These are phyloP conservation scores for Periconia sp. DNA, from an alignment of 2,329 filamentous ascomycete species.

Conservation along the genomic window DNA sequence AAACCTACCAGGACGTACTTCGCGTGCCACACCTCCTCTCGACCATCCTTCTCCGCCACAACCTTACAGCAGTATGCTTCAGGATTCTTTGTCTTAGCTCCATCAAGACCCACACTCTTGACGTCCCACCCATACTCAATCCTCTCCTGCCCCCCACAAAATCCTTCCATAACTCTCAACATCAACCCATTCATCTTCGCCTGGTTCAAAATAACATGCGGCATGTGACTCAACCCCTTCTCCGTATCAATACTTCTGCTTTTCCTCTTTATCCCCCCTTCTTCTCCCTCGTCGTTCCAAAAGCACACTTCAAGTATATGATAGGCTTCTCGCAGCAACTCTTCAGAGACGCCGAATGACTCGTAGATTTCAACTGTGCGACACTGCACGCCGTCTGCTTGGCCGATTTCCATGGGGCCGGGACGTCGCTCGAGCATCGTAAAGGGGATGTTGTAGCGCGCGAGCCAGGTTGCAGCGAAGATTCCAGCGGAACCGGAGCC, in stretches of 20 bases:
- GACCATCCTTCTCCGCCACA: slow-evolving; percentile 36
- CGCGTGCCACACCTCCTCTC: slow-evolving; percentile 38
- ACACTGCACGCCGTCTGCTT: slow-evolving; percentile 70
- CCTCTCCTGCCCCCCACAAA: slow-evolving; percentile 43
- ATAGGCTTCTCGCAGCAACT: slow-evolving; percentile 68
- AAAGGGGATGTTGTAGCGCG: slow-evolving; percentile 62
- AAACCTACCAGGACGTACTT: slow-evolving; percentile 46
- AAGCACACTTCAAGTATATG: slow-evolving; percentile 69
- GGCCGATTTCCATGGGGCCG: slow-evolving; percentile 63
- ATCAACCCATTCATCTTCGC: slow-evolving; percentile 70
- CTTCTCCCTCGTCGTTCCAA: slow-evolving; percentile 39
- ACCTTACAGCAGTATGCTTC: slow-evolving; percentile 40
- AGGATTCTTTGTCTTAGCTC: slow-evolving; percentile 38
- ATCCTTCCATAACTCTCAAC: slow-evolving; percentile 57
- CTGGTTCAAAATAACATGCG: slow-evolving; percentile 73
- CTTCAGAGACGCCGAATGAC: slow-evolving; percentile 69
- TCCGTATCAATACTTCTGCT: slow-evolving; percentile 62
- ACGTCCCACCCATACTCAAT: slow-evolving; percentile 65
- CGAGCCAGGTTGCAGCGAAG: slow-evolving; percentile 66
- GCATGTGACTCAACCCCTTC: slow-evolving; percentile 66
- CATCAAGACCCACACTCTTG: slow-evolving; percentile 58
- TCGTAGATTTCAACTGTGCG: slow-evolving; percentile 77
- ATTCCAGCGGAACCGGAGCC: slow-evolving; percentile 68
- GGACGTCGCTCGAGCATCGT: slow-evolving; percentile 63
- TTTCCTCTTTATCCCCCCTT: slow-evolving; percentile 49